phyloP scores from a whole-genome alignment of 352 stramenopile species.

The Phytopythium helicoides region DNA sequence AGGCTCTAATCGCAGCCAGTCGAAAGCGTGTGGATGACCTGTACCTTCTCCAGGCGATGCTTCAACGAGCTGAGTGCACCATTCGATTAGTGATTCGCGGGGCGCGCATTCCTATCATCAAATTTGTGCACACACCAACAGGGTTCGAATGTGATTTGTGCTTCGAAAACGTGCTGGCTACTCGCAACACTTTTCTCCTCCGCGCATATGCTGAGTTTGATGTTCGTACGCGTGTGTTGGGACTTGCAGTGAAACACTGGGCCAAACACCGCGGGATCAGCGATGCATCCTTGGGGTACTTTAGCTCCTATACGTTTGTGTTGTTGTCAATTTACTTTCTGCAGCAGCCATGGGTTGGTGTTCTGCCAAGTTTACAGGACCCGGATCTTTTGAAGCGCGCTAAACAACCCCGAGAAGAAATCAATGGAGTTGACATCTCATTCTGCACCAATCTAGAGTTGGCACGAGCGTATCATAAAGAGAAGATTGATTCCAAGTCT shows the following conservation, averaged over 20 bases:
- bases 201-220: conserved; percentile 78
- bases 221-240: conserved; percentile 80
- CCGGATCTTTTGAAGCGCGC: conserved; percentile 42
- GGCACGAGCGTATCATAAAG: conserved; percentile 39
- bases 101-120: conserved; percentile 80
- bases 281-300: conserved; percentile 93
- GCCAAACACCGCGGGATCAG: conserved; percentile 96
- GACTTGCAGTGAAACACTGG: conserved; percentile 97
- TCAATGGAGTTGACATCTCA: conserved; percentile 67
- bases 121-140: conserved; percentile 56
- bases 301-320: conserved; percentile 99
- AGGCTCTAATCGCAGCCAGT: conserved; percentile 35
- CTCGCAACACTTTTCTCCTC: conserved; percentile 77
- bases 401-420: conserved; percentile 24
- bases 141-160: conserved; percentile 78
- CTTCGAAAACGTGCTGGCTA: conserved; percentile 82
- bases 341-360: conserved; percentile 53
- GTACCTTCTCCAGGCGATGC: conserved; percentile 39
- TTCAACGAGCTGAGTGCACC: conserved; percentile 50
- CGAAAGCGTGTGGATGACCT: conserved; percentile 42
- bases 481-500: conserved; percentile 1
- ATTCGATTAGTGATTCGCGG: conserved; percentile 63
- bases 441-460: conserved; percentile 57
- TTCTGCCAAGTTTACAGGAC: conserved; percentile 96
- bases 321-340: conserved; percentile 97